A percentile compares a stretch with the other conserved stretches of the same genome.
Evolutionary conservation across 192 early-diverging fungal genomes (phyloP).

Genomic region (Gonapodya prolifera): DNA sequence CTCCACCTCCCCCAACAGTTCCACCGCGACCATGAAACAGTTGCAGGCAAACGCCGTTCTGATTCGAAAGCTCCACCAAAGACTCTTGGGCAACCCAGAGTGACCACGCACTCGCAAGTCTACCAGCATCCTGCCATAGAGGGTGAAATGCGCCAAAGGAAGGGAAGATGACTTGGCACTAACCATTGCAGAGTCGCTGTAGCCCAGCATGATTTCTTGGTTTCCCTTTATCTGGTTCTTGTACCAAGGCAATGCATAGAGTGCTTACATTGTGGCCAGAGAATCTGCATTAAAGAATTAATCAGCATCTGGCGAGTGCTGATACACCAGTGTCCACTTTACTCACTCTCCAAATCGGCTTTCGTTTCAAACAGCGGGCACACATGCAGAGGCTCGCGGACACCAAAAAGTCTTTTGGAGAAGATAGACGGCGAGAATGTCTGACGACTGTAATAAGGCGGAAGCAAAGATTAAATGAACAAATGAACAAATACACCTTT

Average conservation of each 20-base stretch:
- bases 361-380: constrained; percentile 23
- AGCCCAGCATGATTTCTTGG: constrained; percentile 26
- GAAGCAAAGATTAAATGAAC: background rate
- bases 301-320: background rate
- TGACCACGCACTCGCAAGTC: constrained; percentile 18
- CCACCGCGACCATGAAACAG: constrained; percentile 25
- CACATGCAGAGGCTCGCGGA: constrained; percentile 14
- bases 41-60: constrained; percentile 13
- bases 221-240: constrained; percentile 11
- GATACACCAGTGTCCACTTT: background rate
- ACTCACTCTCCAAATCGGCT: constrained; percentile 15
- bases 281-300: background rate
- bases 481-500: background rate
- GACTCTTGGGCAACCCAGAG: constrained; percentile 15
- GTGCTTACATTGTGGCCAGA: constrained; percentile 13
- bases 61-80: constrained; percentile 13
- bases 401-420: constrained; percentile 17
- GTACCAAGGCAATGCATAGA: constrained; percentile 16
- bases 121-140: constrained; percentile 12
- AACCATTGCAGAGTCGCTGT: constrained; percentile 22
- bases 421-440: constrained; percentile 17
- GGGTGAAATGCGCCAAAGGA: background rate
- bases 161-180: background rate
- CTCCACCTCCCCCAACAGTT: constrained; percentile 20
- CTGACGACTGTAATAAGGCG: constrained; percentile 15